Evolutionary conservation across 78 protist species (phyloP).

Genomic region (Dictyostelium intermedium): DNA sequence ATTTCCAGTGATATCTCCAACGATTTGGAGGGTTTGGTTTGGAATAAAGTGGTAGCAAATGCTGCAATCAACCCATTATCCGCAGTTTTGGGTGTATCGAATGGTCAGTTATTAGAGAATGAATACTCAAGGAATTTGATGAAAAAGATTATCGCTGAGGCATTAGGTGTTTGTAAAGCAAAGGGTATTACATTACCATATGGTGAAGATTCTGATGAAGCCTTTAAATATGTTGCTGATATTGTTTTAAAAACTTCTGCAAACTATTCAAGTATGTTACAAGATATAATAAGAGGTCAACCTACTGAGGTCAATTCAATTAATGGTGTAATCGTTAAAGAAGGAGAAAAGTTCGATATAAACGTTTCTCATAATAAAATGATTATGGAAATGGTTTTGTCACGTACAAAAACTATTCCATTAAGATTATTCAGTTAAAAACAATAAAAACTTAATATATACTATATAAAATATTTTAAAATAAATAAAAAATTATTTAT

Average conservation of each 20-base stretch:
- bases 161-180: conserved; percentile 76
- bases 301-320: conserved; percentile 77
- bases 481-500: too few species aligned
- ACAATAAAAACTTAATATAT: too few species aligned
- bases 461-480: too few species aligned
- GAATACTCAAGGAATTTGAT: conserved; percentile 47
- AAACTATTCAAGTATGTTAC: conserved; percentile 69
- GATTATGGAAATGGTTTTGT: conserved; percentile 78
- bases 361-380: conserved; percentile 49
- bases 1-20: conserved; percentile 6
- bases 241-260: conserved; percentile 33
- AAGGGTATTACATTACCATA: conserved; percentile 58
- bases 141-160: conserved; percentile 67
- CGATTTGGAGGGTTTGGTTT: conserved; percentile 43
- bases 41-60: conserved; percentile 87
- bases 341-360: conserved; percentile 70
- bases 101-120: conserved; percentile 54
- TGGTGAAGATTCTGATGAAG: conserved; percentile 65
- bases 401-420: not conserved
- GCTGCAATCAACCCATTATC: conserved; percentile 91
- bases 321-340: conserved; percentile 83
- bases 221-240: conserved; percentile 66
- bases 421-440: not conserved
- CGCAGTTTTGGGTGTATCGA: conserved; percentile 80
- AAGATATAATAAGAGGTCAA: conserved; percentile 66